Percentiles rank a stretch among this genome's conserved stretches.
Evolutionary conservation across 2,329 filamentous ascomycete species (phyloP).

Genomic region (Clarireedia monteithiana): DNA sequence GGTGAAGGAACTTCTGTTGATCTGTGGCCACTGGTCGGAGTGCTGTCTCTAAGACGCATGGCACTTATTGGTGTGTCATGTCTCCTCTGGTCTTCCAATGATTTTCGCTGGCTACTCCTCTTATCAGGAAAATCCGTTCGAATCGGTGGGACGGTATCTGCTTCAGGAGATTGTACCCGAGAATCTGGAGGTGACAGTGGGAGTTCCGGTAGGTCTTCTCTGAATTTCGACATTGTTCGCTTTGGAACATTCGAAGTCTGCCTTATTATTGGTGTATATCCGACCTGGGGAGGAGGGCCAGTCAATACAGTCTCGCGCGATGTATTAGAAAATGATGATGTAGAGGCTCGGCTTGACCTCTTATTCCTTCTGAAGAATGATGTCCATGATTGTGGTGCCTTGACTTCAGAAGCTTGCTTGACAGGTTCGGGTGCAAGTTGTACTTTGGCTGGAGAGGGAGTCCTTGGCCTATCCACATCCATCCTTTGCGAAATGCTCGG

Average conservation of each 20-base stretch:
- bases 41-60: constrained; percentile 33
- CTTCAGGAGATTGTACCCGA: constrained; percentile 69
- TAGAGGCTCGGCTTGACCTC: constrained; percentile 45
- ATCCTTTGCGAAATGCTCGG: constrained; percentile 46
- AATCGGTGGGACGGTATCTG: constrained; percentile 36
- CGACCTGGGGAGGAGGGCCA: constrained; percentile 16
- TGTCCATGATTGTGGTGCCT: constrained; percentile 48
- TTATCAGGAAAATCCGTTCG: constrained; percentile 19
- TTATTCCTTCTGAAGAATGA: constrained; percentile 59
- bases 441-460: constrained; percentile 37
- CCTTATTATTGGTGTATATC: constrained; percentile 21
- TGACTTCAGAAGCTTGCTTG: constrained; percentile 46
- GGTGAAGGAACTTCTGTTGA: constrained; percentile 39
- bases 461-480: constrained; percentile 31
- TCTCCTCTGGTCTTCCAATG: constrained; percentile 31
- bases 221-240: constrained; percentile 82
- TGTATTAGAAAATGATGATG: constrained; percentile 79
- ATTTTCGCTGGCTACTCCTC: constrained; percentile 18
- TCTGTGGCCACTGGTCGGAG: constrained; percentile 37
- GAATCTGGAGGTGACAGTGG: constrained; percentile 82
- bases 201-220: constrained; percentile 83
- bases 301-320: constrained; percentile 76
- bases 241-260: constrained; percentile 47
- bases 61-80: constrained; percentile 42
- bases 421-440: constrained; percentile 10